Percentiles rank a stretch among this genome's conserved stretches.
These are phyloP conservation scores for Kwoniella sp. DNA, from an alignment of 768 basidiomycete genomes.

Conservation along the genomic window DNA sequence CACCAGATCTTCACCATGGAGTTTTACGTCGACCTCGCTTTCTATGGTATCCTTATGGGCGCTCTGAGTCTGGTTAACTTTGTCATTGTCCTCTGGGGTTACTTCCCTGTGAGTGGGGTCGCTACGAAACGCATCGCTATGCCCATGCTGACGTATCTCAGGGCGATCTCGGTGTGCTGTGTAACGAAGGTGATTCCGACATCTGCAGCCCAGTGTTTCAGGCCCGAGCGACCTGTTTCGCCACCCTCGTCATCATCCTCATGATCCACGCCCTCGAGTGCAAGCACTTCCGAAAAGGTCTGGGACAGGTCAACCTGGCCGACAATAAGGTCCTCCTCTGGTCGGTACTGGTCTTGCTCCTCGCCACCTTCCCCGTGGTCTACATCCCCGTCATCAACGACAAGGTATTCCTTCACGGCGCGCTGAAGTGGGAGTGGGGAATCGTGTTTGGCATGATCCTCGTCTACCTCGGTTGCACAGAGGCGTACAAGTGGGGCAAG, in stretches of 20 bases:
- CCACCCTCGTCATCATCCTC: slow-evolving; percentile 50
- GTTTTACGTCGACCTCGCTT: slow-evolving; percentile 49
- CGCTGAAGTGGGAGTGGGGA: slow-evolving; percentile 52
- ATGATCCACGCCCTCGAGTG: slow-evolving; percentile 48
- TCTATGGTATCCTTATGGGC: slow-evolving; percentile 52
- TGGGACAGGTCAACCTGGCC: slow-evolving; percentile 48
- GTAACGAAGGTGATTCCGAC: slow-evolving; percentile 46
- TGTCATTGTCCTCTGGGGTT: slow-evolving; percentile 50
- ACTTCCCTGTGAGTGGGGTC: slow-evolving; percentile 35
- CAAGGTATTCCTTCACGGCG: slow-evolving; percentile 49
- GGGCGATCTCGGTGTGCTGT: slow-evolving; percentile 45
- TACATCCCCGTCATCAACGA: slow-evolving; percentile 51
- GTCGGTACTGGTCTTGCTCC: slow-evolving; percentile 44
- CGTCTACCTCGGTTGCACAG: slow-evolving; percentile 39
- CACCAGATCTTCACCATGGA: slow-evolving; percentile 51
- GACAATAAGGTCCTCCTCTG: slow-evolving; percentile 51
- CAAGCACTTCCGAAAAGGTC: slow-evolving; percentile 46
- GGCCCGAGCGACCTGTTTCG: slow-evolving; percentile 51
- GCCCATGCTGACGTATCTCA: background rate
- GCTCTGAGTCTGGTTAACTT: slow-evolving; percentile 48
- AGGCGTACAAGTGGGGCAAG: slow-evolving; percentile 42
- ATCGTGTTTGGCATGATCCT: slow-evolving; percentile 47
- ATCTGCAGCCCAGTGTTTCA: slow-evolving; percentile 50
- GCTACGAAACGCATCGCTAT: background rate
- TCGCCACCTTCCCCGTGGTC: slow-evolving; percentile 49